Evolutionary conservation across 148 eudicot species (phyloP).

Genomic region (Rhododendron simsii): DNA sequence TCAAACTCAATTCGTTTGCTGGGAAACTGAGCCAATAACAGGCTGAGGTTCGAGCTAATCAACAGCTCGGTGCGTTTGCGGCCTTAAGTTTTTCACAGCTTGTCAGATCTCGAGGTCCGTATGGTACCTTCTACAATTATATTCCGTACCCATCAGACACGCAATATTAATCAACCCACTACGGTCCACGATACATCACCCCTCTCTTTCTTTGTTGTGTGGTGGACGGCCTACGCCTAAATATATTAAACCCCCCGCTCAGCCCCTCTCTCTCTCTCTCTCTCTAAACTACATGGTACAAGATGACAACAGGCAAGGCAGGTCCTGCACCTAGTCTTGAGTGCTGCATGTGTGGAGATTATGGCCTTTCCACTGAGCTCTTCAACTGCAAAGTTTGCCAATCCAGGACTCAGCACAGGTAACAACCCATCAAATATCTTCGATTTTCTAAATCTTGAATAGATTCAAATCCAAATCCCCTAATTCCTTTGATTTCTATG

Average conservation of each 20-base stretch:
- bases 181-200: neutral
- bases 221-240: neutral
- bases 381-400: constrained; percentile 68
- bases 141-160: neutral
- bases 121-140: neutral
- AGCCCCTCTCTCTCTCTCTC: neutral
- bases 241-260: no score
- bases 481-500: neutral
- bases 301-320: constrained; percentile 10
- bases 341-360: constrained; percentile 88
- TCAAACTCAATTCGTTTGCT: no score
- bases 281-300: neutral
- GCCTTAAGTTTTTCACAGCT: neutral
- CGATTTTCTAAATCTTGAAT: neutral
- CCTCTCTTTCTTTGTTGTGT: neutral
- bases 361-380: constrained; percentile 59
- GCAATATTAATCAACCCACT: neutral
- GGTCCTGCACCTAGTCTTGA: constrained; percentile 17
- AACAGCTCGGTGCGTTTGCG: neutral
- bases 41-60: no score
- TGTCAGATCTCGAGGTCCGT: neutral
- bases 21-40: no score
- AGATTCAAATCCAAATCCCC: neutral
- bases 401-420: constrained; percentile 86
- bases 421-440: neutral